Evolutionary conservation across 208 protist species (phyloP).

Genomic region (Leptomonas seymouri): DNA sequence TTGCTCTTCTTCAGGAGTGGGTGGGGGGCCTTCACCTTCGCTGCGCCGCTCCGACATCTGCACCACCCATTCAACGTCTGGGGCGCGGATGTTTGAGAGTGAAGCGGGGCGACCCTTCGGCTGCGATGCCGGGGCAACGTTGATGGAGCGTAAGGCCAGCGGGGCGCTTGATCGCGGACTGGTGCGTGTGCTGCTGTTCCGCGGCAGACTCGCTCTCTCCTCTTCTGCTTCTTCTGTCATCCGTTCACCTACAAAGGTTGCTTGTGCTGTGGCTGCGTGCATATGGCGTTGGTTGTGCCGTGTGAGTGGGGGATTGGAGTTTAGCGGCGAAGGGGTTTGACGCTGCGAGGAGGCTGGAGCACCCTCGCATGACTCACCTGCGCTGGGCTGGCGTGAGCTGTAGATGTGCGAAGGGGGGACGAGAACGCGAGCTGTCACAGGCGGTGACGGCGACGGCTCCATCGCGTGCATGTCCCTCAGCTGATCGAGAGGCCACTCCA

Average conservation of each 20-base stretch:
- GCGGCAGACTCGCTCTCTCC: neutral
- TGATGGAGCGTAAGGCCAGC: slow-evolving; percentile 7
- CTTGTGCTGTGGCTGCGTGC: too few relatives aligned
- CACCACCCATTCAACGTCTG: slow-evolving; percentile 1
- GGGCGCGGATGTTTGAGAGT: slow-evolving; percentile 12
- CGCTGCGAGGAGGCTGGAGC: neutral
- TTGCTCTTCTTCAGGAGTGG: neutral
- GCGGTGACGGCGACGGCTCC: slow-evolving; percentile 33
- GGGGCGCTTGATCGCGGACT: neutral
- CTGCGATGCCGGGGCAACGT: neutral
- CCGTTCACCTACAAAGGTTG: too few relatives aligned
- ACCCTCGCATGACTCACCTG: neutral
- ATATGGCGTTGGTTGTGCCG: too few relatives aligned
- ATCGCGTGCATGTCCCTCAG: slow-evolving; percentile 7
- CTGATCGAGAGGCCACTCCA: slow-evolving; percentile 1
- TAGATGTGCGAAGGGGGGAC: neutral
- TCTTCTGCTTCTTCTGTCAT: neutral
- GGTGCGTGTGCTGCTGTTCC: slow-evolving; percentile 3
- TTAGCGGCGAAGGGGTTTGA: neutral
- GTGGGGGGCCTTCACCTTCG: neutral
- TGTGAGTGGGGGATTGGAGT: too few relatives aligned
- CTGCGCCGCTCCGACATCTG: slow-evolving; percentile 1
- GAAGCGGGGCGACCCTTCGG: slow-evolving; percentile 13
- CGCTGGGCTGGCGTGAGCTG: too few relatives aligned
- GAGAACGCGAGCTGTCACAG: slow-evolving; percentile 6